Conservation (phyloP, 2,329 filamentous ascomycete genomes). For the Colletotrichum tamarilloi region DNA sequence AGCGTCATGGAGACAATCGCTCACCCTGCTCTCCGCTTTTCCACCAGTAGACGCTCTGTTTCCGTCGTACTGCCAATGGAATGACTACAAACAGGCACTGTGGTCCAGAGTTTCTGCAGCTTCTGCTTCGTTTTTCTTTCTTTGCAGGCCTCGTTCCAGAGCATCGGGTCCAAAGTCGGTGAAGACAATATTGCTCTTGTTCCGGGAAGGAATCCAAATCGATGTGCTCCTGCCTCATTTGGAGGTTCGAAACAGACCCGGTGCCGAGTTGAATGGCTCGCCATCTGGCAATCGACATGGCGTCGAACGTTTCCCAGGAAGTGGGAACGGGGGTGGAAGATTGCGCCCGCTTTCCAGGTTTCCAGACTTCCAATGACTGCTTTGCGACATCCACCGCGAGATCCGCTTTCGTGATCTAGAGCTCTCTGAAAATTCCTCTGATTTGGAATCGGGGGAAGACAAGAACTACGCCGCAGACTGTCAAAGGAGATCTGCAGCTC, state of each 20-base stretch:
- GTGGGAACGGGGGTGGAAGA: neutral
- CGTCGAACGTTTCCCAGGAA: neutral
- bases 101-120: slow-evolving; percentile 20
- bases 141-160: slow-evolving; percentile 29
- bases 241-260: slow-evolving; percentile 7
- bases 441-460: neutral
- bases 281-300: neutral
- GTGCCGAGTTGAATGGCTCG: slow-evolving; percentile 1
- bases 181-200: slow-evolving; percentile 18
- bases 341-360: slow-evolving; percentile 22
- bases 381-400: neutral
- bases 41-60: slow-evolving; percentile 27
- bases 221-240: slow-evolving; percentile 30
- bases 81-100: neutral
- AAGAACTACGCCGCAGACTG: neutral
- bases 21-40: slow-evolving; percentile 6
- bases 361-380: neutral
- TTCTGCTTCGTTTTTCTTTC: slow-evolving; percentile 1
- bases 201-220: slow-evolving; percentile 12
- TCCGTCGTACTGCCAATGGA: neutral
- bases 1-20: slow-evolving; percentile 3
- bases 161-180: slow-evolving; percentile 33
- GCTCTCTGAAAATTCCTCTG: neutral
- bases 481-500: neutral
- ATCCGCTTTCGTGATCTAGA: neutral